Evolutionary conservation across 2,329 filamentous ascomycete species (phyloP).

Genomic region (Lasiodiplodia hormozganensis): DNA sequence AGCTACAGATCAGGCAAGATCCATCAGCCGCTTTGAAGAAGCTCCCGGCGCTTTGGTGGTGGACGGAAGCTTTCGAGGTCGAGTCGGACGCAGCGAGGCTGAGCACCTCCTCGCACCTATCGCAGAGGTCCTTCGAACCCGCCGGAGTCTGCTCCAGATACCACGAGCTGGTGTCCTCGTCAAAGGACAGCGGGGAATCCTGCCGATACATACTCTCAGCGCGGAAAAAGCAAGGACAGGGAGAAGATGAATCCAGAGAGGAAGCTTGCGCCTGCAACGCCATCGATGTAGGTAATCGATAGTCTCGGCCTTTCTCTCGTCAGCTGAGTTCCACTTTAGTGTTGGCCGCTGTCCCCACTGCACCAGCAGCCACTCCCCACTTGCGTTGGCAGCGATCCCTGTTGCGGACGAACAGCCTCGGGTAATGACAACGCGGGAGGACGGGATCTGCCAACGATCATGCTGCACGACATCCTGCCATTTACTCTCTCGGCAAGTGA

Average conservation of each 20-base stretch:
- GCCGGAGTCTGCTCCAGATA: neutral
- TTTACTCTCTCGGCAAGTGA: neutral
- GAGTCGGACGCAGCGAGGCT: neutral
- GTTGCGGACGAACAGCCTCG: neutral
- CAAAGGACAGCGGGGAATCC: neutral
- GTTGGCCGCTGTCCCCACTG: neutral
- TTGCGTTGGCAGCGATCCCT: conserved; percentile 1
- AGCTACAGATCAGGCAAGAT: conserved; percentile 1
- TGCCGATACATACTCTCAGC: neutral
- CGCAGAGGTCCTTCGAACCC: neutral
- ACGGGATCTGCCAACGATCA: neutral
- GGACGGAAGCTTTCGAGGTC: neutral
- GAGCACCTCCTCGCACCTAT: conserved; percentile 5
- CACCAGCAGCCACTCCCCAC: conserved; percentile 1
- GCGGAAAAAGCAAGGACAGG: neutral
- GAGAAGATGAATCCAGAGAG: neutral
- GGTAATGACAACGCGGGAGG: neutral
- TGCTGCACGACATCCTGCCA: neutral
- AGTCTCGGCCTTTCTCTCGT: neutral
- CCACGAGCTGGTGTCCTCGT: neutral
- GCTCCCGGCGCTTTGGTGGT: neutral
- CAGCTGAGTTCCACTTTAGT: conserved; percentile 8
- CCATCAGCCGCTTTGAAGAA: neutral
- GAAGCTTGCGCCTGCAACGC: neutral
- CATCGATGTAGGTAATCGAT: neutral